Evolutionary conservation across 2,329 filamentous ascomycete genomes (phyloP).

Genomic region (Botryosphaeria agaves): DNA sequence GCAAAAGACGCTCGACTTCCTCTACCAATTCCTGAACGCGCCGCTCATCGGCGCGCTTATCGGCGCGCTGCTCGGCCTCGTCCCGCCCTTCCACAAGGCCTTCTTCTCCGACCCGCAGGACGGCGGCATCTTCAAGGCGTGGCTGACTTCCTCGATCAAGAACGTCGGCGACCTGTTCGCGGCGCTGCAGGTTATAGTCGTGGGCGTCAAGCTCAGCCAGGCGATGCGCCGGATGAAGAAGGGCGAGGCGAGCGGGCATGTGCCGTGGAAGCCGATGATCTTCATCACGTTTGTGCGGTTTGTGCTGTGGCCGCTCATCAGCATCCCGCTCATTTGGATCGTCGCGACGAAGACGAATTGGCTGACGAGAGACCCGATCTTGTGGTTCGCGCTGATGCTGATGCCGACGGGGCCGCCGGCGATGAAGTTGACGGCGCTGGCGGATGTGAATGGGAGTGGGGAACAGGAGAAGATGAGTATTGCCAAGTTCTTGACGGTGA

Average conservation of each 20-base stretch:
- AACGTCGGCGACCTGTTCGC: conserved; percentile 49
- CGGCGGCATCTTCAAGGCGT: conserved; percentile 48
- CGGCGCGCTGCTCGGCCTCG: conserved; percentile 41
- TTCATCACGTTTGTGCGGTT: conserved; percentile 40
- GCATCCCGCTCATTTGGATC: conserved; percentile 36
- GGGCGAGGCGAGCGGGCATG: conserved; percentile 20
- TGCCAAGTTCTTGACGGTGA: conserved; percentile 32
- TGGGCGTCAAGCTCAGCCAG: conserved; percentile 46
- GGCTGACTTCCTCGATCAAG: conserved; percentile 43
- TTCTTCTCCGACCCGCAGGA: conserved; percentile 42
- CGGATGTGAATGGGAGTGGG: conserved; percentile 29
- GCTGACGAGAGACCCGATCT: conserved; percentile 39
- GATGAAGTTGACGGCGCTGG: conserved; percentile 33
- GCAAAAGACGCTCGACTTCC: conserved; percentile 22
- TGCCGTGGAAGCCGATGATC: conserved; percentile 32
- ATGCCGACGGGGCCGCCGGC: conserved; percentile 39
- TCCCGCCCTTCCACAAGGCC: conserved; percentile 38
- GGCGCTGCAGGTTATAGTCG: conserved; percentile 45
- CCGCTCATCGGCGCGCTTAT: conserved; percentile 42
- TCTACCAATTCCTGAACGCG: conserved; percentile 40
- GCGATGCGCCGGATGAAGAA: conserved; percentile 30
- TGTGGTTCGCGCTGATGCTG: conserved; percentile 49
- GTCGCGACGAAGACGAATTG: conserved; percentile 35
- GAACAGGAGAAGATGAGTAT: conserved; percentile 34
- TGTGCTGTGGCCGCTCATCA: conserved; percentile 38